Conservation (phyloP, 106 monocot genomes). For the Allium fistulosum region DNA sequence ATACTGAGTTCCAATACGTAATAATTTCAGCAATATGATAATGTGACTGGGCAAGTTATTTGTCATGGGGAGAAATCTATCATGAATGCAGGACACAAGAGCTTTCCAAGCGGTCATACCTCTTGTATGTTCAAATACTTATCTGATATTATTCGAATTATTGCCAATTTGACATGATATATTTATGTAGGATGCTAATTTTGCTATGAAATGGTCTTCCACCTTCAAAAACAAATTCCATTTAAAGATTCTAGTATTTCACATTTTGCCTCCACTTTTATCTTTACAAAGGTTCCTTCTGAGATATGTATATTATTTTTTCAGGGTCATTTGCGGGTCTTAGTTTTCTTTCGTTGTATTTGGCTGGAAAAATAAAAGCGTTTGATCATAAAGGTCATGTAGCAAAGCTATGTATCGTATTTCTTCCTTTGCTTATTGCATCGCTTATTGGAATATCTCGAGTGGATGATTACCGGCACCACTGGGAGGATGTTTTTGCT, state of each 20-base stretch:
- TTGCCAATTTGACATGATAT: not conserved
- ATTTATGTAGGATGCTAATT: not conserved
- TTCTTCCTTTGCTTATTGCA: slow-evolving; percentile 59
- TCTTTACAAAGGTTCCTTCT: not conserved
- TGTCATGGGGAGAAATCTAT: slow-evolving; percentile 34
- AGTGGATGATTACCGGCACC: slow-evolving; percentile 75
- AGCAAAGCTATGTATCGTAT: slow-evolving; percentile 65
- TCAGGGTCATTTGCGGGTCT: slow-evolving; percentile 78
- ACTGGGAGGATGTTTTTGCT: slow-evolving; percentile 83
- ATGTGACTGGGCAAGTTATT: slow-evolving; percentile 32
- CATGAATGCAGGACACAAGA: slow-evolving; percentile 49
- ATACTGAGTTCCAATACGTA: too few species aligned
- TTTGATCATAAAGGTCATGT: slow-evolving; percentile 67
- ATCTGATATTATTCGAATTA: slow-evolving; percentile 11
- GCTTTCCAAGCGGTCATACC: slow-evolving; percentile 69
- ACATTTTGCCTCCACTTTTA: not conserved
- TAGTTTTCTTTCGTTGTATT: slow-evolving; percentile 51
- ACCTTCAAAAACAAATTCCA: too few species aligned
- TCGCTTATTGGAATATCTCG: slow-evolving; percentile 62
- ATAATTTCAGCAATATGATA: not conserved
- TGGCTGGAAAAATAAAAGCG: slow-evolving; percentile 54
- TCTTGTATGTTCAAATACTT: slow-evolving; percentile 51
- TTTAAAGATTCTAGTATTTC: too few species aligned
- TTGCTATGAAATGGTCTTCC: too few species aligned
- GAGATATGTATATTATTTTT: not conserved